Base-by-base conservation (phyloP, 2,329 filamentous ascomycete species). In the Alternaria sp. region DNA sequence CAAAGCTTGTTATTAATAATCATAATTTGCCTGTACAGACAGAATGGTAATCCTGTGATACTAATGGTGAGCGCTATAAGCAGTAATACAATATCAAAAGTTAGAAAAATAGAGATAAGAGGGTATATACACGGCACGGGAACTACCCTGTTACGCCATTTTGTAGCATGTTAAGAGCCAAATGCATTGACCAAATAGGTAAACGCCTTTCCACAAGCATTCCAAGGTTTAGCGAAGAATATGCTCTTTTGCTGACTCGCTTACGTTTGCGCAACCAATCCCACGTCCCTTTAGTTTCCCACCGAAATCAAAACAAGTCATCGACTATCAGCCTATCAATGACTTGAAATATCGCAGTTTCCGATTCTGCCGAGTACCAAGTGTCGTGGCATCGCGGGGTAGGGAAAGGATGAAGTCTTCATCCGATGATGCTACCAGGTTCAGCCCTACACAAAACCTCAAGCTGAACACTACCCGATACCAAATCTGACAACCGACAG, bases 401-500 rank as follows among this genome's bases (percentile, higher is more conserved):
- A 48, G 14, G 21, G 24, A 31, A 17, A 33, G 11, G 33, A 4
- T 28, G 14, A 50, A 36, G 10, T 36, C 48, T 50, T 23, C 4
- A 9, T 33, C 33, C 34, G 29, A 28, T 21, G 44, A 46, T 46
- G 29, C 29, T 23, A 33, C 17, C 29, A 21, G 23, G 13, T 24
- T 31, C 17, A 21, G 24, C 23, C n/a, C 46, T 37, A 36, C 23
- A 26, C 46, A 23, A 34, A 13, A 37, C 37, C 23, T 28, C 10
- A n/a, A 50, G 31, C 46, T 21, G 45, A 14, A 34, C 41, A 36
- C 42, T 5, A 13, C 11, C 48, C 60, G 52, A 56, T 60, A 63
- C 62, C 62, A 60, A 58, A 26, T 23, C 49, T 42, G 40, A 41
- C 60, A 57, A 33, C 62, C 57, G 60, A 58, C 44, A 29, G 44